Evolutionary conservation across 352 stramenopile genomes (phyloP).

Genomic region (Blastocystis sp.): DNA sequence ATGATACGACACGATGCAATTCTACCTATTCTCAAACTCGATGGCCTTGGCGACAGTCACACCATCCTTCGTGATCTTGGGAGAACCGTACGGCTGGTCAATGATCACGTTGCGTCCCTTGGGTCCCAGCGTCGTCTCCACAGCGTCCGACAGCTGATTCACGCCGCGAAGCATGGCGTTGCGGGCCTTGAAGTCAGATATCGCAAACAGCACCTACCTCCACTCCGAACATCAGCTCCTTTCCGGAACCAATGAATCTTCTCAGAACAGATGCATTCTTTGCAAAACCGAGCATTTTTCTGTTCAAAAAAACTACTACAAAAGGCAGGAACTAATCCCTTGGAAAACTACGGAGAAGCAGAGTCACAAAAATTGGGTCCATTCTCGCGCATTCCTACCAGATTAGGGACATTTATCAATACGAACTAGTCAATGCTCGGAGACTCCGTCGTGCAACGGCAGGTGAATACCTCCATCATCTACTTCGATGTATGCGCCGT

Average conservation of each 20-base stretch:
- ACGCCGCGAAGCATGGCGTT: constrained; percentile 94
- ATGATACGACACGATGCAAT: too few relatives aligned
- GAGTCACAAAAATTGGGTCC: neutral
- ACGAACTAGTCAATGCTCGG: neutral
- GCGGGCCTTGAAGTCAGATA: constrained; percentile 68
- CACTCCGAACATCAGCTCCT: constrained; percentile 97
- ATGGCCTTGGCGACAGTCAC: constrained; percentile 91
- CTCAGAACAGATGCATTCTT: neutral
- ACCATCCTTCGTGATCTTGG: constrained; percentile 94
- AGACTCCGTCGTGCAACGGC: neutral
- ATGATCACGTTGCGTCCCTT: constrained; percentile 99
- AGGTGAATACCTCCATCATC: constrained; percentile 11
- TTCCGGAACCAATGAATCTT: constrained; percentile 66
- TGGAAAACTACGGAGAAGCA: neutral
- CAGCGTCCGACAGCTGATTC: constrained; percentile 92
- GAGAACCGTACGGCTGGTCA: constrained; percentile 86
- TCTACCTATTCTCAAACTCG: constrained; percentile 87
- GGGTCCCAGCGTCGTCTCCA: constrained; percentile 92
- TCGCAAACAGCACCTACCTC: constrained; percentile 62
- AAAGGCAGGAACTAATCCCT: neutral
- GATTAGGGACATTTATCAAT: neutral
- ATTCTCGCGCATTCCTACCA: neutral
- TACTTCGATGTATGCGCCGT: constrained; percentile 24
- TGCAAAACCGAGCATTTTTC: neutral
- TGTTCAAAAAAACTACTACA: neutral